Conservation (phyloP, 108 stramenopile species). For the Nitzschia inconspicua region DNA sequence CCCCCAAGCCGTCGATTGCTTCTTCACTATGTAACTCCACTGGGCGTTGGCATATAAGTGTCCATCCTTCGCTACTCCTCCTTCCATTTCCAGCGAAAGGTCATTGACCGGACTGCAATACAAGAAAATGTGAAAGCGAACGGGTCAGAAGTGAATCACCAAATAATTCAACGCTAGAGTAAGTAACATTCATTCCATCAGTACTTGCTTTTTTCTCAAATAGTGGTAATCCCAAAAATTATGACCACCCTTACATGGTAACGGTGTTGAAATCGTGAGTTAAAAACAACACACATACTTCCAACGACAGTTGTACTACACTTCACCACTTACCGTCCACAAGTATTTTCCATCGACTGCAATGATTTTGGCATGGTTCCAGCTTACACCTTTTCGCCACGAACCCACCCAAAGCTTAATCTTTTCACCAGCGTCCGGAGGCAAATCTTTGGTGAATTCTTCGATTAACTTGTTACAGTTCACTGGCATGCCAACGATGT, state of each 20-base stretch:
- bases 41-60: conserved; percentile 56
- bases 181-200: neutral
- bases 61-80: conserved; percentile 45
- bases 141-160: neutral
- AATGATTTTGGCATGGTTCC: conserved; percentile 69
- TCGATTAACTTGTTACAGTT: conserved; percentile 44
- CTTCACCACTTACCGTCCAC: no score
- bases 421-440: conserved; percentile 33
- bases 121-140: neutral
- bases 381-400: conserved; percentile 52
- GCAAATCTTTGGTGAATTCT: conserved; percentile 48
- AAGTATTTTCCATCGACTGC: conserved; percentile 62
- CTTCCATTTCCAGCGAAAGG: conserved; percentile 48
- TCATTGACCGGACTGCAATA: conserved; percentile 51
- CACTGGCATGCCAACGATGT: conserved; percentile 55
- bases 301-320: no score
- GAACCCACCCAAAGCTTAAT: conserved; percentile 61
- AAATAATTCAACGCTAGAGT: neutral
- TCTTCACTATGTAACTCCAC: conserved; percentile 49
- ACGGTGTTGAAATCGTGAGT: no score
- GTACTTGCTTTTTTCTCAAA: conserved; percentile 15
- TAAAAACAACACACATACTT: no score
- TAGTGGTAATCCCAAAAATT: conserved; percentile 61
- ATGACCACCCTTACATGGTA: no score
- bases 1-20: conserved; percentile 46